phyloP scores from a whole-genome alignment of 306 rosid genomes.

The Gastrolobium villosum region DNA sequence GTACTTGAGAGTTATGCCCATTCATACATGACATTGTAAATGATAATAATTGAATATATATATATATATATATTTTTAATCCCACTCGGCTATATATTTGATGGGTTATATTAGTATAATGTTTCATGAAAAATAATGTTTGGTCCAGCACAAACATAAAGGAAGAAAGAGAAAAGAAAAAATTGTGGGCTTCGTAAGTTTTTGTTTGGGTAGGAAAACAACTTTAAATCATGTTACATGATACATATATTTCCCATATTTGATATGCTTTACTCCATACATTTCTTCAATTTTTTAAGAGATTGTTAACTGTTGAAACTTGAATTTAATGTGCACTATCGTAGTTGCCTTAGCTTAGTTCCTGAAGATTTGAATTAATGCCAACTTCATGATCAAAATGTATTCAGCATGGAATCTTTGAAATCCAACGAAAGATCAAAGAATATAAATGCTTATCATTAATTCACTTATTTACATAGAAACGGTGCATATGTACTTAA shows the following conservation, averaged over 20 bases:
- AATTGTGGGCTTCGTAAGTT: too few relatives aligned
- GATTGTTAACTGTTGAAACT: background rate
- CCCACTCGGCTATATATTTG: too few relatives aligned
- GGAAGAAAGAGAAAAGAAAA: too few relatives aligned
- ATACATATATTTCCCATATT: too few relatives aligned
- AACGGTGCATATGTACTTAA: background rate
- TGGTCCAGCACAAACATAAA: too few relatives aligned
- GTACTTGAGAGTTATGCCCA: background rate
- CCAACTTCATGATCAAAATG: slow-evolving; percentile 1
- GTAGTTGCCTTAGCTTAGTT: background rate
- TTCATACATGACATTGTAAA: background rate
- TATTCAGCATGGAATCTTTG: background rate
- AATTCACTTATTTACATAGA: background rate
- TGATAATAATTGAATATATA: background rate
- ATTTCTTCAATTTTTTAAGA: background rate
- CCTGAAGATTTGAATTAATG: background rate
- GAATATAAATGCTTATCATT: background rate
- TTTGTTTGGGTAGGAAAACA: too few relatives aligned
- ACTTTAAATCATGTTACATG: too few relatives aligned
- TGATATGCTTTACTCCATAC: background rate
- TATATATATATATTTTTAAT: too few relatives aligned
- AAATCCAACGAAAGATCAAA: background rate
- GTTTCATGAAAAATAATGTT: too few relatives aligned
- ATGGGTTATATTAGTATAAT: too few relatives aligned
- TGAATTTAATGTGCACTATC: background rate